phyloP scores from a whole-genome alignment of 1,284 basidiomycete genomes.

The Trichosporon faecale region DNA sequence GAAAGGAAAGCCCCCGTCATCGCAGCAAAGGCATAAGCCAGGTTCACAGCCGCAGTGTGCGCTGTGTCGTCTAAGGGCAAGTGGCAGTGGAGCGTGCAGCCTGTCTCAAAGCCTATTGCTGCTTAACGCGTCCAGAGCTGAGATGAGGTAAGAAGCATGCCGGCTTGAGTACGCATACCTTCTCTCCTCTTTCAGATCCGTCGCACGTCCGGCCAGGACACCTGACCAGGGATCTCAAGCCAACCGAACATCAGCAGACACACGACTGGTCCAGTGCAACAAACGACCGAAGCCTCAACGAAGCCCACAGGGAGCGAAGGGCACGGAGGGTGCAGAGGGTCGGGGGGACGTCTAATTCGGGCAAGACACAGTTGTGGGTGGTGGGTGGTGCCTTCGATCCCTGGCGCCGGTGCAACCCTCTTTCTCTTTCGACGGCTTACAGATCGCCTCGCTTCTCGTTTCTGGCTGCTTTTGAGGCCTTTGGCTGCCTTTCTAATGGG shows the following conservation, averaged over 20 bases:
- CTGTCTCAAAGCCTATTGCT: background rate
- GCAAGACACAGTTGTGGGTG: background rate
- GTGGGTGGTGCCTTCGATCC: background rate
- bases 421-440: background rate
- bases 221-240: background rate
- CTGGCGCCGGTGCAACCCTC: background rate
- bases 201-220: background rate
- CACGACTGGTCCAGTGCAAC: background rate
- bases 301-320: background rate
- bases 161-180: background rate
- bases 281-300: background rate
- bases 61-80: background rate
- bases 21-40: no score
- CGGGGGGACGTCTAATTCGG: background rate
- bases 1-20: background rate
- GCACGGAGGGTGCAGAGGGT: background rate
- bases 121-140: background rate
- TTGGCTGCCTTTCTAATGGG: no score
- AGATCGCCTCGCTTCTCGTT: no score
- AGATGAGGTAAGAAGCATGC: background rate
- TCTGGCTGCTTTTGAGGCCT: no score
- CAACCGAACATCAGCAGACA: background rate
- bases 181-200: background rate
- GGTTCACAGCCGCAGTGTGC: no score
- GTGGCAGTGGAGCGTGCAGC: background rate